phyloP scores from a whole-genome alignment of 768 basidiomycete genomes.

The Amanita rubescens region DNA sequence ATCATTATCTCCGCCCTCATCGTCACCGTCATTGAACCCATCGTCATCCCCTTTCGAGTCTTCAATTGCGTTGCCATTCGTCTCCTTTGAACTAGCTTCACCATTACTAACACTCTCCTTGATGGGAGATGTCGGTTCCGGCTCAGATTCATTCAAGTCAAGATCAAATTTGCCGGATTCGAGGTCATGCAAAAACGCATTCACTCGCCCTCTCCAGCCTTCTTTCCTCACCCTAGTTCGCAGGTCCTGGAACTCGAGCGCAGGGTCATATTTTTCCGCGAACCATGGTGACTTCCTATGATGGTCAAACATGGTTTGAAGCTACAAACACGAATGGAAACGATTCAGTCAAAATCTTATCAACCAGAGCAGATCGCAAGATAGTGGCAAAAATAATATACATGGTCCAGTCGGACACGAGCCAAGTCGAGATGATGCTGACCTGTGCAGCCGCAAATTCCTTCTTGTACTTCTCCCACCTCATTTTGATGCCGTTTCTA shows the following conservation, averaged over 20 bases:
- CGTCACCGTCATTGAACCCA: slow-evolving; percentile 67
- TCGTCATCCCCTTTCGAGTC: slow-evolving; percentile 68
- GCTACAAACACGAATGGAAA: slow-evolving; percentile 48
- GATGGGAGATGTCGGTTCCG: slow-evolving; percentile 39
- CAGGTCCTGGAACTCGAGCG: slow-evolving; percentile 59
- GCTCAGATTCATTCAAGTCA: slow-evolving; percentile 55
- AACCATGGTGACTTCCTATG: slow-evolving; percentile 97
- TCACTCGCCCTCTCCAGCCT: slow-evolving; percentile 73
- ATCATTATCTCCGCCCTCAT: slow-evolving; percentile 60
- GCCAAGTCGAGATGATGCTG: slow-evolving; percentile 27
- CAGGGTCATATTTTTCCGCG: slow-evolving; percentile 87
- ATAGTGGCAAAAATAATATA: slow-evolving; percentile 18
- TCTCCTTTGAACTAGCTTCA: slow-evolving; percentile 29
- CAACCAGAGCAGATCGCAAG: slow-evolving; percentile 14
- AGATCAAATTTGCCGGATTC: slow-evolving; percentile 84
- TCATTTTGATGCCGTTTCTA: slow-evolving; percentile 72
- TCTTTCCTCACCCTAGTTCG: slow-evolving; percentile 76
- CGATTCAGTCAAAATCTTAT: slow-evolving; percentile 24
- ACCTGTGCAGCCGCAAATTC: slow-evolving; percentile 86
- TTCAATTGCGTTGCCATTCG: slow-evolving; percentile 36
- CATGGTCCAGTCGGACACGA: slow-evolving; percentile 18
- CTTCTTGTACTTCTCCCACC: slow-evolving; percentile 94
- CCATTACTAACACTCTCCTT: slow-evolving; percentile 47
- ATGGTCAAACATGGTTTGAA: slow-evolving; percentile 93
- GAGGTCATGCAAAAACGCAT: slow-evolving; percentile 71